Evolutionary conservation across 2,329 filamentous ascomycete species (phyloP).

Genomic region (Tolypocladium tundrense): DNA sequence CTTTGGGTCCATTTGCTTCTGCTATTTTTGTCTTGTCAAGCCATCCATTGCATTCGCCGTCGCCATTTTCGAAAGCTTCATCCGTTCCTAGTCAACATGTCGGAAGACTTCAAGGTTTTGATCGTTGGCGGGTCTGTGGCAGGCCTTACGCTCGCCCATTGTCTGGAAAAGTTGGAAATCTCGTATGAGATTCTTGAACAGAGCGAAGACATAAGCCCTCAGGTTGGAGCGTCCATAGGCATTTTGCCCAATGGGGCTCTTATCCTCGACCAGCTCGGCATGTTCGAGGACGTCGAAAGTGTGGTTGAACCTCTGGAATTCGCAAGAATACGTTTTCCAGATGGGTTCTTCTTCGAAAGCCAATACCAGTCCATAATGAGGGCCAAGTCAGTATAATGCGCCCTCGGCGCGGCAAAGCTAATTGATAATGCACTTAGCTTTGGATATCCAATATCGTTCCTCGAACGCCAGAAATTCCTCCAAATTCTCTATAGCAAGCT

Average conservation of each 20-base stretch:
- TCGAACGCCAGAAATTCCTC: constrained; percentile 24
- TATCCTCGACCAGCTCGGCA: constrained; percentile 37
- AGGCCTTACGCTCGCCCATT: constrained; percentile 21
- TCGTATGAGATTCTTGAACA: constrained; percentile 39
- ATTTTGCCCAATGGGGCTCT: constrained; percentile 30
- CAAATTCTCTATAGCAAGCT: constrained; percentile 21
- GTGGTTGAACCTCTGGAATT: constrained; percentile 5
- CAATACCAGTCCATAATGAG: constrained; percentile 4
- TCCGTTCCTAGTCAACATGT: neutral
- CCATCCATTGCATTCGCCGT: no score
- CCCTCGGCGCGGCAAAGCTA: neutral
- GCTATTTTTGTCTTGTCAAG: neutral
- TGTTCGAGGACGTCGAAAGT: constrained; percentile 12
- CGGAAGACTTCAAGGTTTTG: constrained; percentile 9
- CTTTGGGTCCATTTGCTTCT: no score
- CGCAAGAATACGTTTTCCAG: constrained; percentile 3
- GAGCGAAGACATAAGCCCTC: constrained; percentile 28
- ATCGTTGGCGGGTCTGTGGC: constrained; percentile 38
- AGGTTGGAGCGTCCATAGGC: constrained; percentile 36
- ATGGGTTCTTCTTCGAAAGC: constrained; percentile 5
- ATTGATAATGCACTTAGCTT: constrained; percentile 5
- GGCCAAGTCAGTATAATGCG: constrained; percentile 1
- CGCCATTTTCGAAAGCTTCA: neutral
- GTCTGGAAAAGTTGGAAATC: constrained; percentile 32
- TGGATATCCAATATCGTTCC: constrained; percentile 20